A percentile compares a stretch with the other conserved stretches of the same genome.
These are phyloP conservation scores for Ceratocystis destructans DNA, from an alignment of 2,329 filamentous ascomycete species.

Conservation along the genomic window DNA sequence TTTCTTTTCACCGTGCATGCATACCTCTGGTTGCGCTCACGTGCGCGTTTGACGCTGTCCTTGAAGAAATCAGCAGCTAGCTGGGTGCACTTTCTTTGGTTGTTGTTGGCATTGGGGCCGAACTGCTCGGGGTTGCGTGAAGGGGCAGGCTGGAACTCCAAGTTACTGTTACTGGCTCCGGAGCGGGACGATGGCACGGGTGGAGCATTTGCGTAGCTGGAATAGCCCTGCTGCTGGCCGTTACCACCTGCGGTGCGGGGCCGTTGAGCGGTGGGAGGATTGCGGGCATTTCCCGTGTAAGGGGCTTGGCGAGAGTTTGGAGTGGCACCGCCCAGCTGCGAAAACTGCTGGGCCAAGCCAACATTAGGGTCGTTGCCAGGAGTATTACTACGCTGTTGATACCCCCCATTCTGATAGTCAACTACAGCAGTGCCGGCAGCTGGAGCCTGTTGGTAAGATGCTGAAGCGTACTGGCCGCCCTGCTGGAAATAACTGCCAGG, in stretches of 20 bases:
- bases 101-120: slow-evolving; percentile 49
- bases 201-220: slow-evolving; percentile 49
- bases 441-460: slow-evolving; percentile 28
- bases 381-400: slow-evolving; percentile 42
- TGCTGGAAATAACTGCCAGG: slow-evolving; percentile 31
- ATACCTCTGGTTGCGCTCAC: slow-evolving; percentile 88
- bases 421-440: slow-evolving; percentile 28
- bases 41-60: slow-evolving; percentile 90
- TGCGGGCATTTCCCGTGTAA: slow-evolving; percentile 50
- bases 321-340: slow-evolving; percentile 65
- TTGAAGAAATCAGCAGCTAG: slow-evolving; percentile 89
- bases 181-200: slow-evolving; percentile 47
- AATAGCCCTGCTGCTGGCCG: slow-evolving; percentile 48
- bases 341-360: slow-evolving; percentile 88
- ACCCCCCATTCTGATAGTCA: slow-evolving; percentile 35
- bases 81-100: slow-evolving; percentile 56
- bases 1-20: slow-evolving; percentile 24
- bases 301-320: slow-evolving; percentile 37
- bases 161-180: slow-evolving; percentile 38
- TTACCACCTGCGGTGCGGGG: slow-evolving; percentile 70
- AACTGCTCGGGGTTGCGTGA: slow-evolving; percentile 79
- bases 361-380: slow-evolving; percentile 72
- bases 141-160: slow-evolving; percentile 61
- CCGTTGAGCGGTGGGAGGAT: slow-evolving; percentile 52
- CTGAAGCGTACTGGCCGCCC: slow-evolving; percentile 28